phyloP scores from a whole-genome alignment of 306 rosid genomes.

The Rosa lucieae region DNA sequence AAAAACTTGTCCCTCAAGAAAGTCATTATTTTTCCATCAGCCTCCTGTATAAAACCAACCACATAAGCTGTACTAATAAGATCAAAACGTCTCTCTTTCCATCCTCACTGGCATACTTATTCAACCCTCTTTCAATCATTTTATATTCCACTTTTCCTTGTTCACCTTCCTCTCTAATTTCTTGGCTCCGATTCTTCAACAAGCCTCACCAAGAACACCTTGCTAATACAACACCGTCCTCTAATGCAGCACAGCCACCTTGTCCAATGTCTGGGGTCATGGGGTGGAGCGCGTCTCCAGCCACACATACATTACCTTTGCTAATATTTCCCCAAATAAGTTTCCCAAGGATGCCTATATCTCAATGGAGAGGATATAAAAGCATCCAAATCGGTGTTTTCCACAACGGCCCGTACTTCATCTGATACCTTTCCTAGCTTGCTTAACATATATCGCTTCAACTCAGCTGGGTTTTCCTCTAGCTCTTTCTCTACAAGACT shows the following conservation, averaged over 20 bases:
- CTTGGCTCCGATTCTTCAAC: slow-evolving; percentile 1
- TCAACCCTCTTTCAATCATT: slow-evolving; percentile 52
- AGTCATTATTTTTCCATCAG: slow-evolving; percentile 31
- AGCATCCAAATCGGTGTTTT: slow-evolving; percentile 36
- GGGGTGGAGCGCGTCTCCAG: slow-evolving; percentile 84
- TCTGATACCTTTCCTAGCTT: slow-evolving; percentile 52
- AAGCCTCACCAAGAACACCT: slow-evolving; percentile 60
- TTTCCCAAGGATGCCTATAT: slow-evolving; percentile 70
- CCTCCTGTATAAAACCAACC: slow-evolving; percentile 44
- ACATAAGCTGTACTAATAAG: slow-evolving; percentile 40
- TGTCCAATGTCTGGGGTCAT: slow-evolving; percentile 81
- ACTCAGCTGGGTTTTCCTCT: slow-evolving; percentile 33
- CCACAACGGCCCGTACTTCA: slow-evolving; percentile 34
- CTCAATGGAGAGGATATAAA: slow-evolving; percentile 37
- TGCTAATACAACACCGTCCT: slow-evolving; percentile 65
- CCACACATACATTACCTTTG: slow-evolving; percentile 68
- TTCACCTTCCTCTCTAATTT: neutral
- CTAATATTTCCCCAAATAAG: slow-evolving; percentile 52
- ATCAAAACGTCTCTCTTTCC: slow-evolving; percentile 68
- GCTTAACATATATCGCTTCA: slow-evolving; percentile 48
- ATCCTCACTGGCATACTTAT: slow-evolving; percentile 54
- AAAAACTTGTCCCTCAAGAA: slow-evolving; percentile 56
- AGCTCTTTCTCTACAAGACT: slow-evolving; percentile 41
- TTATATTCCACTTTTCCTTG: slow-evolving; percentile 31
- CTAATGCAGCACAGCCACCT: slow-evolving; percentile 73